phyloP scores from a whole-genome alignment of 2,329 filamentous ascomycete genomes.

The Colletotrichum theobromicola region DNA sequence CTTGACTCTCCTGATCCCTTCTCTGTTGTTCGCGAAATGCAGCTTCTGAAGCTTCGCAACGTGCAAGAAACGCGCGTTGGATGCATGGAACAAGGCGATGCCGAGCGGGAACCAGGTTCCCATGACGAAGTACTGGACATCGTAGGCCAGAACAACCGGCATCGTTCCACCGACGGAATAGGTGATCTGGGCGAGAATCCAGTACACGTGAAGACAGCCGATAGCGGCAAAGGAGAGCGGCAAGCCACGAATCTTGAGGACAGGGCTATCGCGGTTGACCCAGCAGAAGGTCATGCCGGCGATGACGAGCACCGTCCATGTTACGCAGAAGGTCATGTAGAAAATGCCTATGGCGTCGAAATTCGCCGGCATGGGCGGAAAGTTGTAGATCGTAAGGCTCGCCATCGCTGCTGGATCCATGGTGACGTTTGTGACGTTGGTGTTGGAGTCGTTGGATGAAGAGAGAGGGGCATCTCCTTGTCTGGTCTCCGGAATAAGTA shows the following conservation, averaged over 20 bases:
- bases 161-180: constrained; percentile 47
- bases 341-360: constrained; percentile 34
- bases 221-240: constrained; percentile 45
- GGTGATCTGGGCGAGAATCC: constrained; percentile 45
- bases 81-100: constrained; percentile 63
- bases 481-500: neutral
- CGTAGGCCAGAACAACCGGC: constrained; percentile 46
- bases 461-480: neutral
- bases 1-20: neutral
- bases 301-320: constrained; percentile 34
- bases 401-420: constrained; percentile 5
- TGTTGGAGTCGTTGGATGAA: neutral
- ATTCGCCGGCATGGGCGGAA: constrained; percentile 27
- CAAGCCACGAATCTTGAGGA: constrained; percentile 47
- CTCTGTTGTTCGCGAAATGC: neutral
- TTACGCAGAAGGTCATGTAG: constrained; percentile 29
- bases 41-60: constrained; percentile 52
- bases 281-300: constrained; percentile 39
- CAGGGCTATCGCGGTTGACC: constrained; percentile 34
- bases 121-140: constrained; percentile 64
- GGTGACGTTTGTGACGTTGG: neutral
- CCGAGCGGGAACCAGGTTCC: constrained; percentile 62
- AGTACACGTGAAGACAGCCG: constrained; percentile 40
- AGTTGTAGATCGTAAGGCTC: constrained; percentile 32
- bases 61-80: constrained; percentile 57